Evolutionary conservation across 2,329 filamentous ascomycete species (phyloP), one percentile per base, ranked within the genome.

Genomic region (Aureobasidium namibiae): DNA sequence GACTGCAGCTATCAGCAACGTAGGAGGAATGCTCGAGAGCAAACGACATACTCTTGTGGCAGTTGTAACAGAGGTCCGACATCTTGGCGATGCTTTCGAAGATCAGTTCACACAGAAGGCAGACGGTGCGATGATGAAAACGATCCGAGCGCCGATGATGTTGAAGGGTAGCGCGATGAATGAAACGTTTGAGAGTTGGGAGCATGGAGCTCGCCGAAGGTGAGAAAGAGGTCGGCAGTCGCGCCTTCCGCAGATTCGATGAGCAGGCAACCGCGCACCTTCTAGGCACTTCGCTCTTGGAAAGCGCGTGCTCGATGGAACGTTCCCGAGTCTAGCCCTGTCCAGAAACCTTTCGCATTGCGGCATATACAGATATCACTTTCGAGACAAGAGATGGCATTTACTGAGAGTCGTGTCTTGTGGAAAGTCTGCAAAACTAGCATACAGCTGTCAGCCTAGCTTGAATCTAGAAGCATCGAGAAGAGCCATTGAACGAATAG

Each of bases 21-120:
- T 31, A 14, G 8, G 4, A 23, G 34, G 23, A 48, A 23, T 1
- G 13, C 2, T 39, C 21, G 2, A 24, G 42, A 36, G 29, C 36
- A 33, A 4, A 16, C 10, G 41, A 45, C 38, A 42, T 46, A 48
- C 59, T 53, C 11, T 16, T 10, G 24, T 50, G 56, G 16, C 61
- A 63, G 29, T 63, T 63, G 33, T 63, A 56, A 38, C 61, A 62
- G 34, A 62, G 53, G 38, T 61, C 52, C 11, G 48, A 56, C 61
- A 62, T 62, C n/a, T 29, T 52, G 29, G 41, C n/a, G 29, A 50
- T 36, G 18, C 31, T 23, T 53, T 31, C 36, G 53, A 26, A 38
- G 9, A 36, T 50, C 26, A 18, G 24, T 6, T 23, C 10, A 26
- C 36, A 13, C 34, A 41, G 39, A n/a, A 26, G 24, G 39, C 36